A percentile compares a stretch with the other conserved stretches of the same genome.
Conservation (phyloP, 805 yeast genomes). For the Phaffomyces antillensis region DNA sequence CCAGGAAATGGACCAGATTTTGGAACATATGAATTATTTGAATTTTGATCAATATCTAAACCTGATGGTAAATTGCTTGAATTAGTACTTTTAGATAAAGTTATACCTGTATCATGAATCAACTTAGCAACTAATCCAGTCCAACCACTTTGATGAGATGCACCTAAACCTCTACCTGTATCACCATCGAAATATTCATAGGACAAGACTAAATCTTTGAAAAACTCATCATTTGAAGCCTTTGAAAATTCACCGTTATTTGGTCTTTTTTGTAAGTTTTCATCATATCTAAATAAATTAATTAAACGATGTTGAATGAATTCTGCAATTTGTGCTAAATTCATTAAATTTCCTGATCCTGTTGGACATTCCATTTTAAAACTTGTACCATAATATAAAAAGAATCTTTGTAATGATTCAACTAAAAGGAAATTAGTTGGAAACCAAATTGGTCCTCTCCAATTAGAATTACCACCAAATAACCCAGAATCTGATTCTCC, state of each 20-base stretch:
- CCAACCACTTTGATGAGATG: slow-evolving; percentile 96
- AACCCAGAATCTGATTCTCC: slow-evolving; percentile 90
- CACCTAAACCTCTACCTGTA: slow-evolving; percentile 89
- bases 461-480: slow-evolving; percentile 94
- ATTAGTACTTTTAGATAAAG: slow-evolving; percentile 30
- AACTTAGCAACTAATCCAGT: slow-evolving; percentile 87
- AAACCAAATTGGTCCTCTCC: slow-evolving; percentile 98
- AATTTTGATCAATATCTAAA: not conserved
- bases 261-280: slow-evolving; percentile 58
- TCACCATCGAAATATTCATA: slow-evolving; percentile 92
- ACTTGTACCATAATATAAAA: slow-evolving; percentile 79
- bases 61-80: slow-evolving; percentile 6
- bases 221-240: slow-evolving; percentile 58
- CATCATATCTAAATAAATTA: slow-evolving; percentile 64
- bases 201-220: slow-evolving; percentile 70
- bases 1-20: slow-evolving; percentile 41
- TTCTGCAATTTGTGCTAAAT: slow-evolving; percentile 86
- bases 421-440: slow-evolving; percentile 82
- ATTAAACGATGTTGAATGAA: slow-evolving; percentile 82
- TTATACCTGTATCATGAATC: slow-evolving; percentile 81
- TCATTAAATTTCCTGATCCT: slow-evolving; percentile 69
- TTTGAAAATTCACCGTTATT: slow-evolving; percentile 65
- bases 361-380: slow-evolving; percentile 84
- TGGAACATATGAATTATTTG: slow-evolving; percentile 14
- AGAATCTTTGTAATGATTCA: slow-evolving; percentile 82